Conservation (phyloP, 768 basidiomycete species). For the Pleurotus cornucopiae region DNA sequence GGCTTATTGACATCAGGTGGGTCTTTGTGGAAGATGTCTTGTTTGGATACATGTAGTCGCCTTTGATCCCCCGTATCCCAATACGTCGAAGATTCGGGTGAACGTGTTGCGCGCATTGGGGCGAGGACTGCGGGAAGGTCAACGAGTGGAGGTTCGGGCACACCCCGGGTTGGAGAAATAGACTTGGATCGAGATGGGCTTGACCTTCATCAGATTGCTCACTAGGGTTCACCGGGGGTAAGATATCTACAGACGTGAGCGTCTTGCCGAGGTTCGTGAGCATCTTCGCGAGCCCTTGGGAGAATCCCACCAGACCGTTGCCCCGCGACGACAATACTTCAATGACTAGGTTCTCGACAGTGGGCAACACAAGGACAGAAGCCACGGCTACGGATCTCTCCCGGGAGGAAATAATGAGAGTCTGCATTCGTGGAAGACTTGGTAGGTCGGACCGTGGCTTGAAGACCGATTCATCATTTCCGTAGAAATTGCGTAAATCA, state of each 20-base stretch:
- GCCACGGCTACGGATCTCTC: constrained; percentile 33
- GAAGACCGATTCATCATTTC: background rate
- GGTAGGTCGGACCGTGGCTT: constrained; percentile 22
- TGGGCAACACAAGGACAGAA: constrained; percentile 34
- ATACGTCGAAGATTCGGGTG: constrained; percentile 40
- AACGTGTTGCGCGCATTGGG: constrained; percentile 14
- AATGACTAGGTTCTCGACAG: constrained; percentile 37
- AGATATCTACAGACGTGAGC: constrained; percentile 32
- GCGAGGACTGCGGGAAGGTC: constrained; percentile 32
- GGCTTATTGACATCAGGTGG: constrained; percentile 39
- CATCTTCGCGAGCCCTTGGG: constrained; percentile 28
- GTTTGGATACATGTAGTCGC: constrained; percentile 40
- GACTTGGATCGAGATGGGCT: constrained; percentile 32
- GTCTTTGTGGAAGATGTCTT: constrained; percentile 29
- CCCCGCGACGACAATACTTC: constrained; percentile 21
- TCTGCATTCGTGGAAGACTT: constrained; percentile 35
- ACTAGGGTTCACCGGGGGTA: constrained; percentile 30
- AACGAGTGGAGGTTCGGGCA: constrained; percentile 45
- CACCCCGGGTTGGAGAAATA: constrained; percentile 35
- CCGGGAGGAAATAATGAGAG: constrained; percentile 39
- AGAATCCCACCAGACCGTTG: constrained; percentile 10
- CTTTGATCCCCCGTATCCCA: constrained; percentile 38
- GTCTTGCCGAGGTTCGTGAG: constrained; percentile 37
- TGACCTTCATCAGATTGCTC: constrained; percentile 28
- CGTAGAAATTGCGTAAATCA: constrained; percentile 38